Conservation (phyloP, 1,284 basidiomycete species). For the Rhodotorula sp. region DNA sequence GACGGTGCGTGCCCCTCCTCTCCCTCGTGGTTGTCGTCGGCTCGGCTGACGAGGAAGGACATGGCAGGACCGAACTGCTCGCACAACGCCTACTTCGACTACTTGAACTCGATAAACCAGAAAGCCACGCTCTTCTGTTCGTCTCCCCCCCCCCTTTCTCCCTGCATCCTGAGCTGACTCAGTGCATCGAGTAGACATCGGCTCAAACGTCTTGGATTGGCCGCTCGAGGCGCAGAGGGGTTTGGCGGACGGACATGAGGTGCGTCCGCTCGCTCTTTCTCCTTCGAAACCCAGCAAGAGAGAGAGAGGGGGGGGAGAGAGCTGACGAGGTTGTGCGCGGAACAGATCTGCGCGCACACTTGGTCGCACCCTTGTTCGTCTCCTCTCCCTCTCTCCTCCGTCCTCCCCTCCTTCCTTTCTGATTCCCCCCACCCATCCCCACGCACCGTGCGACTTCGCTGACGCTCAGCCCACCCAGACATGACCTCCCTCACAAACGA, state of each 20-base stretch:
- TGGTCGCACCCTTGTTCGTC: conserved; percentile 13
- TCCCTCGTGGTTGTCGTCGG: no score
- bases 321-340: no score
- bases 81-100: conserved; percentile 54
- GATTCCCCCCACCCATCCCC: no score
- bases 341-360: conserved; percentile 7
- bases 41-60: no score
- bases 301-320: no score
- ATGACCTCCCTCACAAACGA: conserved; percentile 55
- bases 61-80: conserved; percentile 37
- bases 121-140: conserved; percentile 52
- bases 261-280: neutral
- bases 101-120: conserved; percentile 52
- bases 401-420: neutral
- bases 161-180: neutral
- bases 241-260: conserved; percentile 50
- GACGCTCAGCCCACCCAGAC: conserved; percentile 18
- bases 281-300: no score
- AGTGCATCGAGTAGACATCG: conserved; percentile 12
- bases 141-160: neutral
- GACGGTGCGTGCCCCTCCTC: conserved; percentile 47
- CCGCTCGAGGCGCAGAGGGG: conserved; percentile 56
- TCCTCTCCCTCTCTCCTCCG: neutral
- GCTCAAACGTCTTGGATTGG: conserved; percentile 50
- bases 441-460: neutral